phyloP scores from a whole-genome alignment of 148 eudicot genomes.

The Chenopodium quinoa region DNA sequence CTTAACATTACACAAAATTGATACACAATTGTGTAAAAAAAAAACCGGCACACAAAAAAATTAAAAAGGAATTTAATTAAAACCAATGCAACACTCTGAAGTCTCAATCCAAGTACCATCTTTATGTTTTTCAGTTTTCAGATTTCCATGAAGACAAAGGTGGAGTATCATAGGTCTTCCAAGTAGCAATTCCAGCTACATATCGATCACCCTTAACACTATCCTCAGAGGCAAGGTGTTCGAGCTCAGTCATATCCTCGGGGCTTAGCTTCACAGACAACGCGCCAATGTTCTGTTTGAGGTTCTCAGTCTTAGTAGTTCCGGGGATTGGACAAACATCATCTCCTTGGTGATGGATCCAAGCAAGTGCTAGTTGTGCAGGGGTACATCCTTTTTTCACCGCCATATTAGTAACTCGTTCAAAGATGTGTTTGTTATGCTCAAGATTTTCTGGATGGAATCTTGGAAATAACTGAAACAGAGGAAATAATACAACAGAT shows the following conservation, averaged over 20 bases:
- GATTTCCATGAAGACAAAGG: constrained; percentile 31
- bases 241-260: constrained; percentile 30
- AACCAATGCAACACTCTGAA: too few relatives aligned
- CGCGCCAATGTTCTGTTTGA: constrained; percentile 23
- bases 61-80: too few relatives aligned
- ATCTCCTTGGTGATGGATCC: constrained; percentile 29
- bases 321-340: constrained; percentile 34
- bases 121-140: not conserved
- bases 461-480: constrained; percentile 9
- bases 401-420: constrained; percentile 22
- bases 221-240: constrained; percentile 11
- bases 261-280: constrained; percentile 18
- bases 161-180: constrained; percentile 27
- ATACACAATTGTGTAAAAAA: too few relatives aligned
- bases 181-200: not conserved
- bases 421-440: constrained; percentile 23
- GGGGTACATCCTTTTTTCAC: constrained; percentile 29
- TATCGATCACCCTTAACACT: constrained; percentile 28
- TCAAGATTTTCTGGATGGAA: constrained; percentile 28
- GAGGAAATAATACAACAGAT: not conserved
- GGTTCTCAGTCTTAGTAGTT: constrained; percentile 28
- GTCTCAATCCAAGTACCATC: too few relatives aligned
- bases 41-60: too few relatives aligned
- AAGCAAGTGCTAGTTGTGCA: constrained; percentile 27
- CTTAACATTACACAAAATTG: too few relatives aligned